Percentiles rank a stretch among this genome's conserved stretches.
These are phyloP conservation scores for Cucurbita maxima DNA, from an alignment of 306 rosid genomes.

Conservation along the genomic window DNA sequence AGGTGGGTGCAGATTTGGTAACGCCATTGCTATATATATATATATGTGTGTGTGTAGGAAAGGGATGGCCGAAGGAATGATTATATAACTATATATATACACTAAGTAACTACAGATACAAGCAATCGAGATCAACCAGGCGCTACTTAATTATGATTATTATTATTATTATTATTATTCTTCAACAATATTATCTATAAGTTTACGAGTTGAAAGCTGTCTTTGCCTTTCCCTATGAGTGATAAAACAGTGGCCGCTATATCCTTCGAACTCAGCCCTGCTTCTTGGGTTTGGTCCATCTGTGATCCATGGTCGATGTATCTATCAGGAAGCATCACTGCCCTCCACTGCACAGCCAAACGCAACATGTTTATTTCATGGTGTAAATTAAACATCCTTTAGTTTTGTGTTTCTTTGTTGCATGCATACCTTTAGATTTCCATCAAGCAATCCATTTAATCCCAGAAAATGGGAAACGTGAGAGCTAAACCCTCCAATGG, in stretches of 20 bases:
- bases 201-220: conserved; percentile 13
- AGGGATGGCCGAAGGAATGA: background rate
- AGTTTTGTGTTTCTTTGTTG: background rate
- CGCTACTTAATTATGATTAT: background rate
- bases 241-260: conserved; percentile 43
- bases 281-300: conserved; percentile 28
- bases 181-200: conserved; percentile 7
- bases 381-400: background rate
- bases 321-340: conserved; percentile 48
- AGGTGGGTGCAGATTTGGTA: no score
- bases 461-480: conserved; percentile 51
- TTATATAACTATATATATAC: background rate
- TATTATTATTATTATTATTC: no score
- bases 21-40: no score
- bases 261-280: conserved; percentile 43
- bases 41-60: no score
- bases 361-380: no score
- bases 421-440: conserved; percentile 38
- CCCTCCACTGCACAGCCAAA: conserved; percentile 29
- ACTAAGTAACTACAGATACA: background rate
- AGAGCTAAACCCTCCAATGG: conserved; percentile 59
- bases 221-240: conserved; percentile 17
- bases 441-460: conserved; percentile 42
- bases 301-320: conserved; percentile 59
- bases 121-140: background rate